phyloP scores from a whole-genome alignment of 2,329 filamentous ascomycete species.

The Sphaceloma murrayae region DNA sequence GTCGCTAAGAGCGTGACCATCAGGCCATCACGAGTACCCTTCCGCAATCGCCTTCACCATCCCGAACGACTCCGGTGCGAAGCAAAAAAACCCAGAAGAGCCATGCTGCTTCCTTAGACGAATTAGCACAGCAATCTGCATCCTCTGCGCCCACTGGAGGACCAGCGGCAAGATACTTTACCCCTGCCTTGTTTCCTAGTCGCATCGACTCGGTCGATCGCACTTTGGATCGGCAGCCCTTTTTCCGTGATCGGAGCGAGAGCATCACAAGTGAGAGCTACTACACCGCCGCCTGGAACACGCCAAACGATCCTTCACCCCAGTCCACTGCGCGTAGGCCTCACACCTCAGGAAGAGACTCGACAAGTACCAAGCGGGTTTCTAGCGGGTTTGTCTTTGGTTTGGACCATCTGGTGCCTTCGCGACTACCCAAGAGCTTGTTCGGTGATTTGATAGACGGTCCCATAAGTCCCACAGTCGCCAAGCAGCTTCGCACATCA shows the following conservation, averaged over 20 bases:
- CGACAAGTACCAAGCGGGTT: background rate
- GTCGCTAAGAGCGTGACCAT: background rate
- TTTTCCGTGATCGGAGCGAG: slow-evolving; percentile 1
- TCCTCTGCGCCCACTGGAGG: slow-evolving; percentile 4
- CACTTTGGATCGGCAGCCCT: background rate
- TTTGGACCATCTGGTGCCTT: slow-evolving; percentile 30
- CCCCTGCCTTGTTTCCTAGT: slow-evolving; percentile 12
- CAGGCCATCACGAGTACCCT: slow-evolving; percentile 10
- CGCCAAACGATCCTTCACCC: slow-evolving; percentile 9
- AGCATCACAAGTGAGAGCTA: slow-evolving; percentile 12
- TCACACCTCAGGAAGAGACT: slow-evolving; percentile 6
- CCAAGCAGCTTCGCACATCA: slow-evolving; percentile 5
- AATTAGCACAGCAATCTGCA: slow-evolving; percentile 1
- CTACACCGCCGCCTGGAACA: slow-evolving; percentile 16
- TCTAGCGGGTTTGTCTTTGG: slow-evolving; percentile 22
- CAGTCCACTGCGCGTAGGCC: slow-evolving; percentile 1
- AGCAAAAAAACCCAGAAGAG: slow-evolving; percentile 7
- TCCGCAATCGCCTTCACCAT: slow-evolving; percentile 5
- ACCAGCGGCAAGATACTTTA: slow-evolving; percentile 11
- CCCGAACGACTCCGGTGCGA: slow-evolving; percentile 10
- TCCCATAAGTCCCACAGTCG: slow-evolving; percentile 11
- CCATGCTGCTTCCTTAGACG: slow-evolving; percentile 3
- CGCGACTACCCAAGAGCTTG: slow-evolving; percentile 22
- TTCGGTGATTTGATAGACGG: slow-evolving; percentile 24
- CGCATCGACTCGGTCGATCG: slow-evolving; percentile 13